A percentile compares a stretch with the other conserved stretches of the same genome.
These are phyloP conservation scores for Pascua sp. DNA, from an alignment of 1,284 basidiomycete species.

Conservation along the genomic window DNA sequence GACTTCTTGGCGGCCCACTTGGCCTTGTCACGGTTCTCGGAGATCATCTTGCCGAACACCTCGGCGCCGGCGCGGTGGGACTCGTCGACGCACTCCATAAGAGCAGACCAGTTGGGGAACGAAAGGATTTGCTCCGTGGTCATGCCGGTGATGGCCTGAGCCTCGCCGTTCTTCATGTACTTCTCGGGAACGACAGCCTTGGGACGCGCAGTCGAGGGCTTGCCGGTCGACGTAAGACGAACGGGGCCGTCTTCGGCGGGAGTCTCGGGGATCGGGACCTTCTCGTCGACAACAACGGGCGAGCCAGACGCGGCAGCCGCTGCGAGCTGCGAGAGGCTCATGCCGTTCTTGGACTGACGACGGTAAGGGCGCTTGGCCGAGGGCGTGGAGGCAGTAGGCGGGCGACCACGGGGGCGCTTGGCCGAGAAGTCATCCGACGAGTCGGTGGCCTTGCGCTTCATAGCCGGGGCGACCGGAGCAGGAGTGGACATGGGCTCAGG, in stretches of 20 bases:
- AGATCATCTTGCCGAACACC: conserved; percentile 40
- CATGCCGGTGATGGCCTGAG: conserved; percentile 35
- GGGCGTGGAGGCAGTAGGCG: conserved; percentile 12
- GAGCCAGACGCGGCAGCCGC: conserved; percentile 20
- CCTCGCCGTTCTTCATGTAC: conserved; percentile 39
- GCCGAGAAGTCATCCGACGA: conserved; percentile 18
- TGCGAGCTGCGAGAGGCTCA: conserved; percentile 20
- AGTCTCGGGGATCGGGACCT: neutral
- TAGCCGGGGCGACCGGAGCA: conserved; percentile 10
- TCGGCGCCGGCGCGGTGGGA: conserved; percentile 23
- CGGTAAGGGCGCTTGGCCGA: conserved; percentile 23
- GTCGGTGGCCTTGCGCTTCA: conserved; percentile 38
- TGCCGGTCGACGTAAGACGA: conserved; percentile 30
- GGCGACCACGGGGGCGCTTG: conserved; percentile 32
- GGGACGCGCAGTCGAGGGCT: conserved; percentile 38
- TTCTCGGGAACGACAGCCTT: conserved; percentile 40
- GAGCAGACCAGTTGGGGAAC: conserved; percentile 30
- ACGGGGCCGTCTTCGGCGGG: conserved; percentile 12
- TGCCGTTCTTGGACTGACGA: conserved; percentile 22
- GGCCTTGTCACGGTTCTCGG: conserved; percentile 40
- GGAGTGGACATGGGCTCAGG: conserved; percentile 5
- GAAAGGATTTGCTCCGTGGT: conserved; percentile 27
- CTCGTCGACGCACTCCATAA: conserved; percentile 30
- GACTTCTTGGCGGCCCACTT: conserved; percentile 43
- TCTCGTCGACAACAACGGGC: conserved; percentile 9